A percentile compares a stretch with the other conserved stretches of the same genome.
Conservation (phyloP, 352 stramenopile species). For the Globisporangium cylindrosporum region DNA sequence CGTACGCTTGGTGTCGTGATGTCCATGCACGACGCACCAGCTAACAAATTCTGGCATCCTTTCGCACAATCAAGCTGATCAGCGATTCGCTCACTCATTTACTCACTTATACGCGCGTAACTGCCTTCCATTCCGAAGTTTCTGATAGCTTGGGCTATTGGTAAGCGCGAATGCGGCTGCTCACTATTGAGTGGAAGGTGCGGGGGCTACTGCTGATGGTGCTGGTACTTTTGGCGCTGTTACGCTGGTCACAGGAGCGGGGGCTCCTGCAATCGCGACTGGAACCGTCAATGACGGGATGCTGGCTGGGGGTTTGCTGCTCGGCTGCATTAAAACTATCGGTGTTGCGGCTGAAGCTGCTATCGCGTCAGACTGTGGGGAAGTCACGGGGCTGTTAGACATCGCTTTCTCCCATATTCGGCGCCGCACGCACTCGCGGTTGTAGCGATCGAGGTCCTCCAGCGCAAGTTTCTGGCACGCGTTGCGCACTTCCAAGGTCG, state of each 20-base stretch:
- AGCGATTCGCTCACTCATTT: not conserved
- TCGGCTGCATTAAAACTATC: not conserved
- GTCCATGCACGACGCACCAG: not conserved
- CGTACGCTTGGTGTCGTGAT: too few relatives aligned
- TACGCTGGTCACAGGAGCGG: not conserved
- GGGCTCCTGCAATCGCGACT: not conserved
- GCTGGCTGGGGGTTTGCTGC: not conserved
- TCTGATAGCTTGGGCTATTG: not conserved
- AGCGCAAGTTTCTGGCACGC: conserved; percentile 46
- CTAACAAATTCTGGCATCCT: not conserved
- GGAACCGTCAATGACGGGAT: not conserved
- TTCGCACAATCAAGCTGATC: not conserved
- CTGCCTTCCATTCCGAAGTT: not conserved
- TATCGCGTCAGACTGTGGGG: not conserved
- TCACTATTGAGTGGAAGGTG: not conserved
- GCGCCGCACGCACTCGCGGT: conserved; percentile 52
- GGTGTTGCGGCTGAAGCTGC: not conserved
- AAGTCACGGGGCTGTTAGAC: conserved; percentile 8
- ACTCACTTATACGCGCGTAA: not conserved
- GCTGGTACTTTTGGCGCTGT: not conserved
- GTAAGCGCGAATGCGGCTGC: not conserved
- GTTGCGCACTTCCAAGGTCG: conserved; percentile 26
- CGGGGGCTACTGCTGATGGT: not conserved
- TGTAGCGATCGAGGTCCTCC: conserved; percentile 54
- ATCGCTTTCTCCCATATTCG: conserved; percentile 65